A percentile compares a stretch with the other conserved stretches of the same genome.
phyloP scores from a whole-genome alignment of 805 yeast species.

The Torulaspora gathmanii region DNA sequence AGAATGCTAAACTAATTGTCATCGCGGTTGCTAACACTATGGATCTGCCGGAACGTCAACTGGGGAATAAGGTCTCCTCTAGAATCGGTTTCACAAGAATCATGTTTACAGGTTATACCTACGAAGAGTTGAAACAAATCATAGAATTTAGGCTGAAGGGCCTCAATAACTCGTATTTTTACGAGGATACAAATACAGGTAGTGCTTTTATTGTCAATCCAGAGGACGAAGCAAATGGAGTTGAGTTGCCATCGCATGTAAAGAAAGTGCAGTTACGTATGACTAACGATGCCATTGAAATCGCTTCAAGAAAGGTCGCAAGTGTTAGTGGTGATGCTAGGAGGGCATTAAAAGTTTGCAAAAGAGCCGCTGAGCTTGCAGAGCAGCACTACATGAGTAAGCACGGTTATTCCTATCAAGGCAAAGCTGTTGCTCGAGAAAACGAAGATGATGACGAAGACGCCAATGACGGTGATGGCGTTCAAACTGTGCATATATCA shows the following conservation, averaged over 20 bases:
- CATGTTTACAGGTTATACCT: conserved; percentile 84
- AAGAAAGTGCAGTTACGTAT: conserved; percentile 36
- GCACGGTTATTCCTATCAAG: conserved; percentile 33
- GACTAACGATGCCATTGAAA: conserved; percentile 74
- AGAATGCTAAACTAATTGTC: conserved; percentile 73
- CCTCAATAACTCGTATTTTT: conserved; percentile 37
- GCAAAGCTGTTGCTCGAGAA: conserved; percentile 10
- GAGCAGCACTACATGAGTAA: conserved; percentile 51
- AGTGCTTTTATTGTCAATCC: conserved; percentile 33
- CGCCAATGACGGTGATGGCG: conserved; percentile 34
- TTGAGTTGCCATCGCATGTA: conserved; percentile 16
- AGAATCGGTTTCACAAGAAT: conserved; percentile 84
- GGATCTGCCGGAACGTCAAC: conserved; percentile 89
- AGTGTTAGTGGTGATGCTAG: conserved; percentile 97
- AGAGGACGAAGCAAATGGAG: conserved; percentile 10
- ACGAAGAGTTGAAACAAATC: conserved; percentile 68
- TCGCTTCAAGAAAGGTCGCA: conserved; percentile 91
- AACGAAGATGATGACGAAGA: conserved; percentile 19
- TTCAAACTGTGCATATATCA: conserved; percentile 56
- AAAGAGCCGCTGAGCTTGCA: conserved; percentile 86
- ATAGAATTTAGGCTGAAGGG: conserved; percentile 64
- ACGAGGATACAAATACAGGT: conserved; percentile 37
- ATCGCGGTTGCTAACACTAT: conserved; percentile 95
- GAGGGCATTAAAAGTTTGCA: conserved; percentile 80
- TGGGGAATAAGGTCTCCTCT: conserved; percentile 85